These are phyloP conservation scores for Bryum argenteum DNA, from an alignment of 225 moss, liverwort and hornwort genomes.

Conservation along the genomic window DNA sequence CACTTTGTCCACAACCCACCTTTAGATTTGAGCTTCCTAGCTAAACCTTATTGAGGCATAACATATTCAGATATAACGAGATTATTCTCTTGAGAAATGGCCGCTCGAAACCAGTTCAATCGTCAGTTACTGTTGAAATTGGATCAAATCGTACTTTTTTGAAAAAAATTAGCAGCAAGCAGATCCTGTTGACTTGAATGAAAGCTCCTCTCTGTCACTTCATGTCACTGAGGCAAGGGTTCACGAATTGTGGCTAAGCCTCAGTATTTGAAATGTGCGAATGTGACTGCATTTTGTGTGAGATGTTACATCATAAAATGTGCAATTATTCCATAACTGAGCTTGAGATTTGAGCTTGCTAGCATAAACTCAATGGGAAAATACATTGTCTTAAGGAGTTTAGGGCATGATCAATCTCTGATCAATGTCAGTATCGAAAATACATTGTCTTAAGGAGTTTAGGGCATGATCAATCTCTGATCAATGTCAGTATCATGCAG, in stretches of 20 bases:
- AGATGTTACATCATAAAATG: background rate
- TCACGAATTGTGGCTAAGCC: constrained; percentile 25
- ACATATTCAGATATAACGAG: no score
- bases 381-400: background rate
- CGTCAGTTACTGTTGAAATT: background rate
- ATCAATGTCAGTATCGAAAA: constrained; percentile 5
- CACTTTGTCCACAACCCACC: no score
- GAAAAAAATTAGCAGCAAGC: background rate
- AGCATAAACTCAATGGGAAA: background rate
- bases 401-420: background rate
- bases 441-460: no score
- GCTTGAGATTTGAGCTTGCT: background rate
- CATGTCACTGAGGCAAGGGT: background rate
- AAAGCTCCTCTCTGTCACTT: background rate
- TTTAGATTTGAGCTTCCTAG: no score
- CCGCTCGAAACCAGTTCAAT: no score
- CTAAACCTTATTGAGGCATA: no score
- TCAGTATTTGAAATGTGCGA: background rate
- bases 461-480: background rate
- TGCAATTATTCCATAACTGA: background rate
- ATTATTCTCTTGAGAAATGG: no score
- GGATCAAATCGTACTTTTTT: background rate
- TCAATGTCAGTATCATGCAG: constrained; percentile 53
- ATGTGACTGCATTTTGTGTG: background rate
- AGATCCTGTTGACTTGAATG: background rate